phyloP scores from a whole-genome alignment of 441 rosid genomes.

The Euphorbia celastroides region DNA sequence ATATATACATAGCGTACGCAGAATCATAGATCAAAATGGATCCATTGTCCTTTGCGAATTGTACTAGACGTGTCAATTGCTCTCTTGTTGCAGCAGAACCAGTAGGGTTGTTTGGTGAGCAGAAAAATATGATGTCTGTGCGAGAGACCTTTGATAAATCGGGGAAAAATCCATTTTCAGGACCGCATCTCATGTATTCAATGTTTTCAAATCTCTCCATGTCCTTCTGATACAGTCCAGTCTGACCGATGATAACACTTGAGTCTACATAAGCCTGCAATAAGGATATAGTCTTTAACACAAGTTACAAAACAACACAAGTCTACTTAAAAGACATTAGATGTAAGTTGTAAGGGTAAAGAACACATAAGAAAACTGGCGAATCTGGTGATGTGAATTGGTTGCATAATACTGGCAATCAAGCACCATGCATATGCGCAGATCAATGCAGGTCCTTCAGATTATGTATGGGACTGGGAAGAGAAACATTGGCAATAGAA shows the following conservation, averaged over 20 bases:
- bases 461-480: not conserved
- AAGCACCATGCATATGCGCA: not conserved
- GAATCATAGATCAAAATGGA: conserved; percentile 93
- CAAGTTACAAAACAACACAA: not conserved
- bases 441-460: not conserved
- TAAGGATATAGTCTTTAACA: too few species aligned
- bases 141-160: conserved; percentile 58
- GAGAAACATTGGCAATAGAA: too few species aligned
- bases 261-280: conserved; percentile 95
- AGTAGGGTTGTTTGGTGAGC: conserved; percentile 96
- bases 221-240: conserved; percentile 65
- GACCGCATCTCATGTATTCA: conserved; percentile 88
- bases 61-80: conserved; percentile 65
- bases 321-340: not conserved
- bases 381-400: not conserved
- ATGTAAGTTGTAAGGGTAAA: not conserved
- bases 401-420: not conserved
- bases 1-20: conserved; percentile 88
- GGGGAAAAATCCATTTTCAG: conserved; percentile 96
- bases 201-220: conserved; percentile 64
- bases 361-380: not conserved
- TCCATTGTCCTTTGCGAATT: conserved; percentile 88
- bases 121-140: conserved; percentile 90
- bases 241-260: conserved; percentile 94
- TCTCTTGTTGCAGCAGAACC: conserved; percentile 93